Evolutionary conservation across 2,329 filamentous ascomycete genomes (phyloP), one percentile per base, ranked within the genome.

Genomic region (Pseudocercospora musae): DNA sequence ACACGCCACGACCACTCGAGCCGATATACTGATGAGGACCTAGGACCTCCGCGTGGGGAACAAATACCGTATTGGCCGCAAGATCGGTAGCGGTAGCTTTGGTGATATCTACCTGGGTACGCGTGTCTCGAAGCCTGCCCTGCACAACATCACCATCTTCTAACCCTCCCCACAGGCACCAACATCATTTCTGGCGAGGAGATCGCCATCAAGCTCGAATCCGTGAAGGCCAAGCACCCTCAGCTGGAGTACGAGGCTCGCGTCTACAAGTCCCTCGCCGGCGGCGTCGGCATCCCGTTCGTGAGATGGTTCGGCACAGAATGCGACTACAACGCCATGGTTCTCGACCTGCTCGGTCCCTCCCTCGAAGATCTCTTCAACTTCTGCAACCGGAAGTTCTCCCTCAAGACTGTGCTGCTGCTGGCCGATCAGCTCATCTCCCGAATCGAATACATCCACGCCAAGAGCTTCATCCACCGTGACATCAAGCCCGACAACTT

Each of bases 401-500:
- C 95, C 11, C 82, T 99, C 71, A 99, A 99, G 89, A 99, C 95
- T 0, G 95, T 99, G 27, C 85, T 99, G 48, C 87, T 99, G 25
- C 87, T 99, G 55, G 95, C 95, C 76, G 95, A 99, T 74, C 95
- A 99, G 82, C 89, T 97, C 78, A 98, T 99, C 78, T 98, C 94
- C 69, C 93, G 95, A 73, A 97, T 99, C 79, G 95, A 99, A 81
- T 98, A 98, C 82, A 99, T 99, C 73, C 95, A 99, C 79, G 95
- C 95, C 83, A 98, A 98, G 82, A 97, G 92, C 8, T 98, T 99
- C 80, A 98, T 98, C 78, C 95, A 99, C 82, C 93, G 95, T 80
- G 95, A 99, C 79, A 99, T 99, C 84, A 99, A 99, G 85, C 95
- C 95, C 33, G 95, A 99, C 84, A 98, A 99, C 86, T 99, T 98